These are phyloP conservation scores for Quercus wislizeni DNA, from an alignment of 306 rosid genomes.

Conservation along the genomic window DNA sequence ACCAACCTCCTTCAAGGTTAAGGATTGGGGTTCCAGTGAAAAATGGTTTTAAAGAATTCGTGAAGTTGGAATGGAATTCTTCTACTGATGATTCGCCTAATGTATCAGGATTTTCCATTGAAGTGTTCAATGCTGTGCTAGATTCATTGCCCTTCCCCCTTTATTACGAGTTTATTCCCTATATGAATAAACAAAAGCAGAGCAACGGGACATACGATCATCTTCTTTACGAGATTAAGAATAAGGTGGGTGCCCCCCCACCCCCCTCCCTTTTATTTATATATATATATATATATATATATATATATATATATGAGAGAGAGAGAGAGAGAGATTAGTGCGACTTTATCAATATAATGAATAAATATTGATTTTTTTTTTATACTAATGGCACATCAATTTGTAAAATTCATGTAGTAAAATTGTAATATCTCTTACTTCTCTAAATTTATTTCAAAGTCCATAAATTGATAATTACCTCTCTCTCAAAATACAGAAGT, in stretches of 20 bases:
- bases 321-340: no score
- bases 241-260: no score
- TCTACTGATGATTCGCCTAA: neutral
- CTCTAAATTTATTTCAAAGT: no score
- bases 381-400: no score
- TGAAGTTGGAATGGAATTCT: constrained; percentile 15
- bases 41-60: constrained; percentile 18
- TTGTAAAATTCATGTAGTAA: no score
- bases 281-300: no score
- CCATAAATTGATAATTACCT: no score
- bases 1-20: constrained; percentile 17
- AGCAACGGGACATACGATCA: constrained; percentile 7
- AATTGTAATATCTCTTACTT: no score
- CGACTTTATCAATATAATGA: no score
- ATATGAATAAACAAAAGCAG: neutral
- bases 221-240: neutral
- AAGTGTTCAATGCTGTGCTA: constrained; percentile 22
- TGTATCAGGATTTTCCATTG: constrained; percentile 30
- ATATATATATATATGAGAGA: no score
- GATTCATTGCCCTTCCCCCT: constrained; percentile 26
- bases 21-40: constrained; percentile 31
- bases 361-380: no score
- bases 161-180: constrained; percentile 18
- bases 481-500: neutral
- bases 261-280: no score